These are phyloP conservation scores for Fusarium keratoplasticum DNA, from an alignment of 2,329 filamentous ascomycete genomes.

Conservation along the genomic window DNA sequence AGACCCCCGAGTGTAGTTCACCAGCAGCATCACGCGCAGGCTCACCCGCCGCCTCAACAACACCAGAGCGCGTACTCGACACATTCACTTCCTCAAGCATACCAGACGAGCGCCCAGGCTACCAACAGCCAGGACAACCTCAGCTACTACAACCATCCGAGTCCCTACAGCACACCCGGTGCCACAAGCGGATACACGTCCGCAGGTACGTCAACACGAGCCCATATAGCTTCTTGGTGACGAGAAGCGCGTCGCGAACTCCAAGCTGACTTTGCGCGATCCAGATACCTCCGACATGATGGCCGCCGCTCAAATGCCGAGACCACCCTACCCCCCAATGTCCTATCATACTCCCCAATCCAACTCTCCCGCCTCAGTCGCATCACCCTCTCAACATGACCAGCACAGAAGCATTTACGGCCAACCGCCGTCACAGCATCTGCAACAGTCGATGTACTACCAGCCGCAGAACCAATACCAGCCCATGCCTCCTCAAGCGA, in stretches of 20 bases:
- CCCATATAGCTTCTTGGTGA: conserved; percentile 3
- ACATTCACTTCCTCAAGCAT: conserved; percentile 73
- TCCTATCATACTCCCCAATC: conserved; percentile 94
- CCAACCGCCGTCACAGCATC: conserved; percentile 81
- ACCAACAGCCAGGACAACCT: conserved; percentile 73
- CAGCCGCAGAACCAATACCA: conserved; percentile 70
- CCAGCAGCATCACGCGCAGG: conserved; percentile 77
- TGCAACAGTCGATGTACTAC: conserved; percentile 86
- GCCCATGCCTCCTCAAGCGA: conserved; percentile 73
- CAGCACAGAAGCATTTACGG: conserved; percentile 90
- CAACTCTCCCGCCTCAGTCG: conserved; percentile 92
- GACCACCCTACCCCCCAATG: conserved; percentile 87
- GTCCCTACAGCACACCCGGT: conserved; percentile 85
- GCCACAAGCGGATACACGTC: conserved; percentile 87
- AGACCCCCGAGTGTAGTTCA: conserved; percentile 79
- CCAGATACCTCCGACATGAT: conserved; percentile 73
- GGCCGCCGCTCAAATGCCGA: conserved; percentile 76
- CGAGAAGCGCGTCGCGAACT: conserved; percentile 12
- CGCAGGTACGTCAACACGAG: conserved; percentile 73
- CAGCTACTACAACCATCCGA: conserved; percentile 82
- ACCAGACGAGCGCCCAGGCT: conserved; percentile 74
- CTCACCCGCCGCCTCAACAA: conserved; percentile 69
- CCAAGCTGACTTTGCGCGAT: conserved; percentile 31
- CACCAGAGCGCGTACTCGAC: conserved; percentile 74
- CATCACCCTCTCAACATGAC: conserved; percentile 89